Conservation (phyloP, 257 asterid genomes). For the Gynochthodes officinalis region DNA sequence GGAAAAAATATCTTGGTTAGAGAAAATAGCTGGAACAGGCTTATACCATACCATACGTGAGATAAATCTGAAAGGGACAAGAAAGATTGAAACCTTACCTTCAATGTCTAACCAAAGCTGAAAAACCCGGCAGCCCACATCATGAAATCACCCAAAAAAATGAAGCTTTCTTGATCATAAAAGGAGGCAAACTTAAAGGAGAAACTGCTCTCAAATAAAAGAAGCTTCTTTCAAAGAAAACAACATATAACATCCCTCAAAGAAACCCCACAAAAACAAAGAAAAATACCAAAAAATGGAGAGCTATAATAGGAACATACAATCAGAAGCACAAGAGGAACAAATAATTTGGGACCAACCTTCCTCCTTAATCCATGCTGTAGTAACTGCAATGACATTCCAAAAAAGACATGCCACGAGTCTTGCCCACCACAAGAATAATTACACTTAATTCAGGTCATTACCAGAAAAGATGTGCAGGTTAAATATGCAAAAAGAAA, state of each 20-base stretch:
- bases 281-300: constrained; percentile 7
- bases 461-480: too few species aligned
- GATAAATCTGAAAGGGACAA: not conserved
- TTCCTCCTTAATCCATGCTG: constrained; percentile 85
- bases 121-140: constrained; percentile 3
- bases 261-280: constrained; percentile 20
- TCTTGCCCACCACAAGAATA: constrained; percentile 62
- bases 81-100: constrained; percentile 10
- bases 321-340: too few species aligned
- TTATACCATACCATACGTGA: constrained; percentile 1
- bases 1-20: too few species aligned
- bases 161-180: not conserved
- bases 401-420: constrained; percentile 61
- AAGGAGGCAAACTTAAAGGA: constrained; percentile 4
- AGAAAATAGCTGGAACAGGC: too few species aligned
- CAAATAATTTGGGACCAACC: constrained; percentile 38
- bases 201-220: not conserved
- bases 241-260: not conserved
- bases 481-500: too few species aligned
- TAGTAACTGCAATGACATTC: constrained; percentile 77
- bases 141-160: not conserved
- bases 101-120: constrained; percentile 5
- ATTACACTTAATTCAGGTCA: too few species aligned
- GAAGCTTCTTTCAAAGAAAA: not conserved
- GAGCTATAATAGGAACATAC: constrained; percentile 25